phyloP scores from a whole-genome alignment of 164 flowering plant species.

The Chimonanthus praecox region DNA sequence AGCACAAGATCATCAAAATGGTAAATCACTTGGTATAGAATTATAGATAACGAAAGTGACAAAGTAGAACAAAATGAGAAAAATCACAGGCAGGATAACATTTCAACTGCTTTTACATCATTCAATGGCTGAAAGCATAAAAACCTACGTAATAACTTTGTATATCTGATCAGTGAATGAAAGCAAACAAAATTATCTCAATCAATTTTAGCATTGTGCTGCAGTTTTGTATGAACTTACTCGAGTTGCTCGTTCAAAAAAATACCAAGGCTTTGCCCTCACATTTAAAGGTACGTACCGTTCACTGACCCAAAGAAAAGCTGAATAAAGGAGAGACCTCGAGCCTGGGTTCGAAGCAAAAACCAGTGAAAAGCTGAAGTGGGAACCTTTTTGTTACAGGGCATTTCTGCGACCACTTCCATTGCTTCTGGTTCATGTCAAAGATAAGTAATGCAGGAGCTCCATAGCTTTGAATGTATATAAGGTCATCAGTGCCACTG shows the following conservation, averaged over 20 bases:
- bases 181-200: conserved; percentile 4
- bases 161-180: background rate
- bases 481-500: conserved; percentile 63
- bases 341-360: conserved; percentile 90
- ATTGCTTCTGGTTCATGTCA: conserved; percentile 58
- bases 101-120: background rate
- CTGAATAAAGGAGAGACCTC: conserved; percentile 47
- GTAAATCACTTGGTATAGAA: too few species aligned
- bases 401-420: conserved; percentile 92
- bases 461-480: conserved; percentile 92
- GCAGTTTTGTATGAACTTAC: background rate
- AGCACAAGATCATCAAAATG: too few species aligned
- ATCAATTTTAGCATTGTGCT: background rate
- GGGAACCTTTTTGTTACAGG: conserved; percentile 87
- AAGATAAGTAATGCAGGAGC: conserved; percentile 68
- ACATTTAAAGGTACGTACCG: background rate
- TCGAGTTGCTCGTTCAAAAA: too few species aligned
- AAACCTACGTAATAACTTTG: background rate
- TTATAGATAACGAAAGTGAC: too few species aligned
- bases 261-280: background rate
- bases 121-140: background rate
- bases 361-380: conserved; percentile 90
- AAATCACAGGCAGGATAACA: background rate
- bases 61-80: too few species aligned
- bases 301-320: background rate